phyloP scores from a whole-genome alignment of 148 eudicot species.

The Rhododendron molle region DNA sequence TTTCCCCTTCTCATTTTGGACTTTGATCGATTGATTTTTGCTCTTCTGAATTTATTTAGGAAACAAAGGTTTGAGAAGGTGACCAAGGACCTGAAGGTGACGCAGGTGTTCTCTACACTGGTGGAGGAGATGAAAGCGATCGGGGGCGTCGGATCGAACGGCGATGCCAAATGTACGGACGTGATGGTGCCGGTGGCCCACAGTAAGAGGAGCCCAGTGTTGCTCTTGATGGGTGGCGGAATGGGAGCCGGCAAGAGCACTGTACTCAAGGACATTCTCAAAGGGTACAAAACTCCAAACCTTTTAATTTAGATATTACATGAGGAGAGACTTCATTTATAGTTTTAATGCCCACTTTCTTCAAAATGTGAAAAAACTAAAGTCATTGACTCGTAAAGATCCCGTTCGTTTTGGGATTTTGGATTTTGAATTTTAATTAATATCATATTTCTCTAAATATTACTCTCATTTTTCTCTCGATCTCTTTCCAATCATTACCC shows the following conservation, averaged over 20 bases:
- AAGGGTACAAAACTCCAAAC: conserved; percentile 38
- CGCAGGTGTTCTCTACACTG: conserved; percentile 59
- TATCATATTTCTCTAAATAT: no score
- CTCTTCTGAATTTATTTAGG: conserved; percentile 24
- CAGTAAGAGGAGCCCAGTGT: conserved; percentile 69
- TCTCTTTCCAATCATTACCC: no score
- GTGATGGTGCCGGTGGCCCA: conserved; percentile 85
- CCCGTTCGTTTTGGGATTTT: no score
- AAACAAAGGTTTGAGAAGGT: conserved; percentile 78
- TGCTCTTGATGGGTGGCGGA: conserved; percentile 95
- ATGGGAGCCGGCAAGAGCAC: conserved; percentile 99
- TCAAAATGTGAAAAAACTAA: no score
- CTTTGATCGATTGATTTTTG: background rate
- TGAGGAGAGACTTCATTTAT: no score
- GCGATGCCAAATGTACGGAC: conserved; percentile 41
- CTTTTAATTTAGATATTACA: background rate
- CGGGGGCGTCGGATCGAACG: conserved; percentile 30
- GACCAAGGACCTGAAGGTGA: conserved; percentile 53
- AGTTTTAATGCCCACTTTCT: no score
- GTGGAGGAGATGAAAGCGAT: conserved; percentile 84
- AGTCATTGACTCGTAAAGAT: no score
- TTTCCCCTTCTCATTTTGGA: background rate
- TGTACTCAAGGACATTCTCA: conserved; percentile 79
- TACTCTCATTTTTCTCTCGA: no score
- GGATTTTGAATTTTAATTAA: no score